phyloP scores from a whole-genome alignment of 1,284 basidiomycete genomes.

The Phellinidium pouzarii region DNA sequence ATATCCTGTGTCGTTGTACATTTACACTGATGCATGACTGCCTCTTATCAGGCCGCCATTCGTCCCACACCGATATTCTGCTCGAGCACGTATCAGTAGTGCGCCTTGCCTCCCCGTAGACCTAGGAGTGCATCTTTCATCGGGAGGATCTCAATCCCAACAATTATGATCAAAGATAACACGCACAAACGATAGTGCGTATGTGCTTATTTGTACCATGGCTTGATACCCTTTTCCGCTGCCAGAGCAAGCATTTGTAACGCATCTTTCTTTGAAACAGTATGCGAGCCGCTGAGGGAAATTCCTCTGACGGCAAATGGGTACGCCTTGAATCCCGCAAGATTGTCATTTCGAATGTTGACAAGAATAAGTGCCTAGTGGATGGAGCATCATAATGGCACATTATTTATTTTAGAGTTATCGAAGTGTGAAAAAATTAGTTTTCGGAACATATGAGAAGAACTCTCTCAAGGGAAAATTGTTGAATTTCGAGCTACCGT shows the following conservation, averaged over 20 bases:
- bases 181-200: background rate
- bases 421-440: too few species aligned
- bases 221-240: constrained; percentile 36
- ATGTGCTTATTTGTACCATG: constrained; percentile 17
- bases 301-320: constrained; percentile 4
- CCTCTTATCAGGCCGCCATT: too few species aligned
- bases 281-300: constrained; percentile 15
- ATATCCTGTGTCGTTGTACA: too few species aligned
- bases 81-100: constrained; percentile 44
- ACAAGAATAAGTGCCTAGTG: constrained; percentile 16
- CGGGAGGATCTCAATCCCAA: constrained; percentile 39
- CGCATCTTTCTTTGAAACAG: constrained; percentile 18
- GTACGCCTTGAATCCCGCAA: constrained; percentile 1
- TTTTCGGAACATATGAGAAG: too few species aligned
- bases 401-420: too few species aligned
- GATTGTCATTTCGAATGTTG: constrained; percentile 10
- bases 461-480: too few species aligned
- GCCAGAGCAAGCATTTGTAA: constrained; percentile 20
- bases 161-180: background rate
- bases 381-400: too few species aligned
- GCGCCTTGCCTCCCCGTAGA: constrained; percentile 43
- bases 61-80: too few species aligned
- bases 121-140: constrained; percentile 53
- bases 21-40: too few species aligned
- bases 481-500: too few species aligned